Base-by-base conservation (phyloP, 2,329 filamentous ascomycete species). In the Ramularia endophylla region DNA sequence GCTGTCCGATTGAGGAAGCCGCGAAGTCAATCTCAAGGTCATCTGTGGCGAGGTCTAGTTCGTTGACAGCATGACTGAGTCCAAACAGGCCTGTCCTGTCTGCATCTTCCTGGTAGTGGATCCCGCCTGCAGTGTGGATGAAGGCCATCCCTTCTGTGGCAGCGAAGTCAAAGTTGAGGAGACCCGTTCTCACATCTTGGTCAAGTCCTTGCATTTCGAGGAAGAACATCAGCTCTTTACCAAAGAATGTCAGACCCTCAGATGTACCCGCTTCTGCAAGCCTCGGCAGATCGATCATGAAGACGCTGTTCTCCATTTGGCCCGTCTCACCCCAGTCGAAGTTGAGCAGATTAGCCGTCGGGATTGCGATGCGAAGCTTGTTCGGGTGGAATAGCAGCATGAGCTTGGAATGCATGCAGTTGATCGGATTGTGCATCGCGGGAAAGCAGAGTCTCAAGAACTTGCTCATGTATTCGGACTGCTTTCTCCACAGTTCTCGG, bases 371-470 rank as follows among this genome's bases (percentile, higher is more conserved):
- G 5, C 92, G 79, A 12, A 95, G 65, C 60, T 88, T 81, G 1
- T 67, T 66, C 0, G 75, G 67, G 53, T 87, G 86, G 54, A 88
- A 90, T n/a, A 97, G 72, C 1, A 97, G 66, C 75, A 94, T 89
- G 31, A 97, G 71, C 60, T 98, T 97, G 36, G 87, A 94, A 64
- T 97, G 92, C 88, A 97, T 95, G 54, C 75, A 81, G 17, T 81
- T 83, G 5, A 78, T 66, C 34, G 77, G 70, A 2, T 79, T 77
- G 29, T 78, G 71, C 85, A 95, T 90, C 2, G 76, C 75, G 12
- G 90, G 90, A 58, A 97, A 95, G 59, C 86, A 88, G 41, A 81
- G 53, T 15, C 77, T 77, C 41, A 94, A 71, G 8, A 58, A 61
- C 22, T 50, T 57, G 53, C 61, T 37, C 43, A 53, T 38, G 42